Percentiles rank a stretch among this genome's conserved stretches.
phyloP scores from a whole-genome alignment of 1,139 yeast species.

The Candida tunisiensis region DNA sequence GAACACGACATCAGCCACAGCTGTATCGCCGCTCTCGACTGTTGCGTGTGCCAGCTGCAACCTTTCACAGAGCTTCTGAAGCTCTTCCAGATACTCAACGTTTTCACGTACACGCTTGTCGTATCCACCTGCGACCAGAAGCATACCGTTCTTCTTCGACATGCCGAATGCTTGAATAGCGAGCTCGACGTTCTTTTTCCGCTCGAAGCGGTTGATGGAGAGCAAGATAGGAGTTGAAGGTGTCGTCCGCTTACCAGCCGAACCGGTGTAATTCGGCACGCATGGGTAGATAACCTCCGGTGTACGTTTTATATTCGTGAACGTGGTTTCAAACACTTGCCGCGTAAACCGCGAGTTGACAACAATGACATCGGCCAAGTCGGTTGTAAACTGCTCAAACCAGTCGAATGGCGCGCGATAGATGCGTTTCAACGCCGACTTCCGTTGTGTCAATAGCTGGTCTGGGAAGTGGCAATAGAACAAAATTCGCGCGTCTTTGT shows the following conservation, averaged over 20 bases:
- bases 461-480: constrained; percentile 98
- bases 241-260: constrained; percentile 1
- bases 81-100: constrained; percentile 48
- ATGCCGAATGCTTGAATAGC: constrained; percentile 53
- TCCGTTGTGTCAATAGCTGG: constrained; percentile 50
- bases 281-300: constrained; percentile 86
- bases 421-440: constrained; percentile 35
- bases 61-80: constrained; percentile 31
- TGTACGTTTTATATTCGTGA: constrained; percentile 24
- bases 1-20: constrained; percentile 38
- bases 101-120: constrained; percentile 64
- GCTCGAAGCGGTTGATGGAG: constrained; percentile 78
- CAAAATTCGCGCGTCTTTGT: constrained; percentile 37
- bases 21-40: constrained; percentile 6
- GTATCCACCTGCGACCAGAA: constrained; percentile 85
- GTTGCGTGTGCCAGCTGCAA: constrained; percentile 26
- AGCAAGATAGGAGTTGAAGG: constrained; percentile 23
- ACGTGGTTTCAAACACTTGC: constrained; percentile 48
- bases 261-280: constrained; percentile 30
- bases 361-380: constrained; percentile 58
- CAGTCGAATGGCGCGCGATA: constrained; percentile 74
- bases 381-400: constrained; percentile 68
- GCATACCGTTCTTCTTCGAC: constrained; percentile 21
- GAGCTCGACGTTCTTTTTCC: constrained; percentile 64
- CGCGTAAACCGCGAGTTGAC: constrained; percentile 83